phyloP scores from a whole-genome alignment of 139 green algal species.

The Micractinium conductrix region DNA sequence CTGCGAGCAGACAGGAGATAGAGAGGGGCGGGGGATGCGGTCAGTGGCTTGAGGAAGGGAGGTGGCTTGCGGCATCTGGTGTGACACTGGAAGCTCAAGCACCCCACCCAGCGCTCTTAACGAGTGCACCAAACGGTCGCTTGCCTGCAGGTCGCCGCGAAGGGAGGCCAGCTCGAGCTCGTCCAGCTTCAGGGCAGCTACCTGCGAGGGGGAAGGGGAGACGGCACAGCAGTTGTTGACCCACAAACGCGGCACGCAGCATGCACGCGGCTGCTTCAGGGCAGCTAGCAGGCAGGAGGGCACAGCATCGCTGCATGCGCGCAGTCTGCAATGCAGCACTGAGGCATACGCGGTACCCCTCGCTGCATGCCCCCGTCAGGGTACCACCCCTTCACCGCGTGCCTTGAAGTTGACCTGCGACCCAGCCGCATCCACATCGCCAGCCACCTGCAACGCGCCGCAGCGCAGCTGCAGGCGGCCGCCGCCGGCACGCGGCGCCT shows the following conservation, averaged over 20 bases:
- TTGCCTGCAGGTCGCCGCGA: slow-evolving; percentile 66
- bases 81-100: background rate
- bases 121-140: background rate
- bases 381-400: no score
- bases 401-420: slow-evolving; percentile 42
- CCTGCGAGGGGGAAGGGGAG: background rate
- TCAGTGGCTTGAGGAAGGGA: background rate
- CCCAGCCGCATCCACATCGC: slow-evolving; percentile 35
- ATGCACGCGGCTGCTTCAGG: no score
- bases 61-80: no score
- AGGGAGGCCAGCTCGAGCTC: slow-evolving; percentile 90
- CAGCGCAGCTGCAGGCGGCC: slow-evolving; percentile 58
- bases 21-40: background rate
- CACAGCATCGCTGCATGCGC: no score
- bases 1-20: background rate
- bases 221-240: background rate
- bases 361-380: no score
- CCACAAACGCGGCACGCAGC: no score
- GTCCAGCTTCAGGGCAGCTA: slow-evolving; percentile 77
- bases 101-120: background rate
- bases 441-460: slow-evolving; percentile 52
- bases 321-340: no score
- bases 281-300: no score
- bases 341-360: no score
- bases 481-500: slow-evolving; percentile 27